Evolutionary conservation across 1,284 basidiomycete genomes (phyloP).

Genomic region (Trichosporon faecale): DNA sequence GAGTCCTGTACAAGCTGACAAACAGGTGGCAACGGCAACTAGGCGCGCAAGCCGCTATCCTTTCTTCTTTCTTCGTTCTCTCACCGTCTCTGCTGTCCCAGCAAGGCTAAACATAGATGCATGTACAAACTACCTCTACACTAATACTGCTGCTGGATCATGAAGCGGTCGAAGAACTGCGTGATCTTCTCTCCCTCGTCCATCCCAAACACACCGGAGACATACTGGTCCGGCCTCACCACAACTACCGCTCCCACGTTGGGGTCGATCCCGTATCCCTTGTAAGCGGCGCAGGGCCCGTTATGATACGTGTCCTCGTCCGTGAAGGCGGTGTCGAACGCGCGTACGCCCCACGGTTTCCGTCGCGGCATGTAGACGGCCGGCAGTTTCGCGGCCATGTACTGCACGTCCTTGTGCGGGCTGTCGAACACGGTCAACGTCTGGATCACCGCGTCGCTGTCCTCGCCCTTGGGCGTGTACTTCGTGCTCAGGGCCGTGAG

Average conservation of each 20-base stretch:
- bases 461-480: constrained; percentile 41
- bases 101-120: constrained; percentile 8
- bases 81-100: neutral
- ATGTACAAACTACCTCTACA: constrained; percentile 6
- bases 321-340: constrained; percentile 32
- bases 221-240: constrained; percentile 48
- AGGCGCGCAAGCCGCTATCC: neutral
- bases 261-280: constrained; percentile 44
- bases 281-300: constrained; percentile 48
- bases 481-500: constrained; percentile 35
- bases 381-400: constrained; percentile 17
- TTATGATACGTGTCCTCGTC: constrained; percentile 42
- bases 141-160: constrained; percentile 15
- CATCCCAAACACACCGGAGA: constrained; percentile 28
- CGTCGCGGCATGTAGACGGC: constrained; percentile 21
- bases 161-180: constrained; percentile 20
- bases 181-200: constrained; percentile 11
- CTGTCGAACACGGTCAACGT: constrained; percentile 26
- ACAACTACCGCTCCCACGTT: constrained; percentile 44
- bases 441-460: constrained; percentile 29
- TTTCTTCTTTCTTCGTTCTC: neutral
- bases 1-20: neutral
- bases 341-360: constrained; percentile 24
- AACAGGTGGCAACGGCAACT: constrained; percentile 15
- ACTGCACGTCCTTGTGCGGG: constrained; percentile 24